Percentiles rank a stretch among this genome's conserved stretches.
Evolutionary conservation across 2,329 filamentous ascomycete genomes (phyloP).

Genomic region (Penicillium sumatraense): DNA sequence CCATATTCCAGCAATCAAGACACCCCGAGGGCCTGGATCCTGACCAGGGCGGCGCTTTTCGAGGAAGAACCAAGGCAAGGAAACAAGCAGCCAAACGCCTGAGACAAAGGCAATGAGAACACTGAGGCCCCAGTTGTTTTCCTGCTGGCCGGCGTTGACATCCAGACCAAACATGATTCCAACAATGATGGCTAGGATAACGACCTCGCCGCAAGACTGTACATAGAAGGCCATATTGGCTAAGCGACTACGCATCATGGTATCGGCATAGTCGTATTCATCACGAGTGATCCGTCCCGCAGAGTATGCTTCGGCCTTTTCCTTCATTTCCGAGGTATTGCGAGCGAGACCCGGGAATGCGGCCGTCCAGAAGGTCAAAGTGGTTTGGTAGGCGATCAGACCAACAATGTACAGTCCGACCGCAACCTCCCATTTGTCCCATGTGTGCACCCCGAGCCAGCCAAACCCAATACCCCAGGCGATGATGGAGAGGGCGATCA

Average conservation of each 20-base stretch:
- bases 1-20: slow-evolving; percentile 64
- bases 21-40: slow-evolving; percentile 51
- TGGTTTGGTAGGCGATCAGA: slow-evolving; percentile 68
- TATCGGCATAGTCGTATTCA: slow-evolving; percentile 66
- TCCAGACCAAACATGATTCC: slow-evolving; percentile 65
- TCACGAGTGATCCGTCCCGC: slow-evolving; percentile 59
- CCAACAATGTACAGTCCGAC: slow-evolving; percentile 69
- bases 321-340: slow-evolving; percentile 57
- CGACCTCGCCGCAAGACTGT: slow-evolving; percentile 65
- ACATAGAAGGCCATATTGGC: slow-evolving; percentile 68
- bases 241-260: slow-evolving; percentile 66
- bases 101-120: slow-evolving; percentile 69
- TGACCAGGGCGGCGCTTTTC: slow-evolving; percentile 68
- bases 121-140: slow-evolving; percentile 70
- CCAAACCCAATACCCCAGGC: slow-evolving; percentile 69
- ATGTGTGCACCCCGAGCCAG: slow-evolving; percentile 68
- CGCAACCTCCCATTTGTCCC: slow-evolving; percentile 63
- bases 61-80: slow-evolving; percentile 68
- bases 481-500: slow-evolving; percentile 64
- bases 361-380: slow-evolving; percentile 71
- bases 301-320: slow-evolving; percentile 55
- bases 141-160: slow-evolving; percentile 61
- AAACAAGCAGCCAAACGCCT: slow-evolving; percentile 66
- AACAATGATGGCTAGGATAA: slow-evolving; percentile 68
- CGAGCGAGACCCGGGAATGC: slow-evolving; percentile 64